Conservation (phyloP, 202 grass and related monocot genomes). For the Panicum hallii region DNA sequence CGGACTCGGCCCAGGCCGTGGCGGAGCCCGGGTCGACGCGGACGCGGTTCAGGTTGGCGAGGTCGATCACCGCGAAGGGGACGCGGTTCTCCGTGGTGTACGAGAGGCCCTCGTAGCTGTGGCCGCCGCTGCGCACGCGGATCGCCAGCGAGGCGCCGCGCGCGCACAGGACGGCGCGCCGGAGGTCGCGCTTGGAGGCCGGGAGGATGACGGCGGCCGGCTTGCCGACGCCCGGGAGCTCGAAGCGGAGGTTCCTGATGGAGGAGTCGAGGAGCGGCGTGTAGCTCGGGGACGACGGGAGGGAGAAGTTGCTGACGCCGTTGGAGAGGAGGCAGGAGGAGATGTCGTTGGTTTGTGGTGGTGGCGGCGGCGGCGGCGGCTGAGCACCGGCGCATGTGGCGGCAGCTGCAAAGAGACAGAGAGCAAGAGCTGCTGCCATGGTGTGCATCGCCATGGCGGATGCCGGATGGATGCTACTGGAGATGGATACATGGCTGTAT, state of each 20-base stretch:
- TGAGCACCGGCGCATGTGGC: neutral
- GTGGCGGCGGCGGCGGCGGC: neutral
- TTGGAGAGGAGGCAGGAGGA: constrained; percentile 56
- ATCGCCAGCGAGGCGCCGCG: constrained; percentile 42
- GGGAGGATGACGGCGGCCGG: constrained; percentile 62
- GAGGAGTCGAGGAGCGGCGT: constrained; percentile 52
- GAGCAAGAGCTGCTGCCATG: neutral
- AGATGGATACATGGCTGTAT: neutral
- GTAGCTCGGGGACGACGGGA: constrained; percentile 41
- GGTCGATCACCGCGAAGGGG: constrained; percentile 54
- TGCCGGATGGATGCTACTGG: too few relatives aligned
- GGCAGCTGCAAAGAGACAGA: constrained; percentile 21
- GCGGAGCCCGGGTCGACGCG: constrained; percentile 14
- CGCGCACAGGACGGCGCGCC: constrained; percentile 45
- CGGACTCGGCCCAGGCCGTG: constrained; percentile 55
- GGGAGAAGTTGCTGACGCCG: constrained; percentile 60
- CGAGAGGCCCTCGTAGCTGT: constrained; percentile 67
- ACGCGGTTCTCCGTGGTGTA: constrained; percentile 48
- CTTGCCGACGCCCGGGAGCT: constrained; percentile 12
- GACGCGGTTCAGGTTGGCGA: constrained; percentile 48
- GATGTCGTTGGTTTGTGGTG: constrained; percentile 1
- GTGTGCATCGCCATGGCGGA: neutral
- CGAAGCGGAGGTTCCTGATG: constrained; percentile 75
- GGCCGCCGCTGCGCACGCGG: constrained; percentile 60
- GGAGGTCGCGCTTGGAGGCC: constrained; percentile 15